Conservation (phyloP, 176 grass and related monocot genomes). For the Bothriochloa decipiens region DNA sequence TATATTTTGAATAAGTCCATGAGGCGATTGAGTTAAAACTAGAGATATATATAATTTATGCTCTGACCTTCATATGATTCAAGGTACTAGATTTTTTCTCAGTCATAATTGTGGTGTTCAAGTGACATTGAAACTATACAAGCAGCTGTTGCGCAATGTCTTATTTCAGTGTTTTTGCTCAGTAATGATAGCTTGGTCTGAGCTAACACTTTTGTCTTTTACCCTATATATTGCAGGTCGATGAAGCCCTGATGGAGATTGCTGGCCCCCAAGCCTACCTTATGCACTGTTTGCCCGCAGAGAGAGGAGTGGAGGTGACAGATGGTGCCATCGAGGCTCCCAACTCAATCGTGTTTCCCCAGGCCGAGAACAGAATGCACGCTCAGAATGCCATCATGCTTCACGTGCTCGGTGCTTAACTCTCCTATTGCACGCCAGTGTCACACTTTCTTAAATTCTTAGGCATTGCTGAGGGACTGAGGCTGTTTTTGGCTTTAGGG, state of each 20-base stretch:
- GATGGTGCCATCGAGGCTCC: constrained; percentile 77
- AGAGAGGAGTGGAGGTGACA: constrained; percentile 56
- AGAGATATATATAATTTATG: neutral
- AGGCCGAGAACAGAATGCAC: constrained; percentile 96
- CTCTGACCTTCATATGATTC: neutral
- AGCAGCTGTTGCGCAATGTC: neutral
- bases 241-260: constrained; percentile 92
- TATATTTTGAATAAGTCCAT: neutral
- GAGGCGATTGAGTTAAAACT: neutral
- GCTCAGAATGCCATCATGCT: constrained; percentile 97
- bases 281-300: too few relatives aligned
- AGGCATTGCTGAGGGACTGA: neutral
- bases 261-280: constrained; percentile 73
- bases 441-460: constrained; percentile 6
- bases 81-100: neutral
- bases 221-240: constrained; percentile 49
- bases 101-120: neutral
- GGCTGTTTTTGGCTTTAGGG: constrained; percentile 11
- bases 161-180: neutral
- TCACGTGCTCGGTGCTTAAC: constrained; percentile 68
- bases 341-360: constrained; percentile 90
- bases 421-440: neutral
- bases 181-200: neutral
- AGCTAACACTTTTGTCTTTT: neutral
- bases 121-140: neutral